Evolutionary conservation across 805 yeast genomes (phyloP).

Genomic region (Schizosaccharomyces lindneri): DNA sequence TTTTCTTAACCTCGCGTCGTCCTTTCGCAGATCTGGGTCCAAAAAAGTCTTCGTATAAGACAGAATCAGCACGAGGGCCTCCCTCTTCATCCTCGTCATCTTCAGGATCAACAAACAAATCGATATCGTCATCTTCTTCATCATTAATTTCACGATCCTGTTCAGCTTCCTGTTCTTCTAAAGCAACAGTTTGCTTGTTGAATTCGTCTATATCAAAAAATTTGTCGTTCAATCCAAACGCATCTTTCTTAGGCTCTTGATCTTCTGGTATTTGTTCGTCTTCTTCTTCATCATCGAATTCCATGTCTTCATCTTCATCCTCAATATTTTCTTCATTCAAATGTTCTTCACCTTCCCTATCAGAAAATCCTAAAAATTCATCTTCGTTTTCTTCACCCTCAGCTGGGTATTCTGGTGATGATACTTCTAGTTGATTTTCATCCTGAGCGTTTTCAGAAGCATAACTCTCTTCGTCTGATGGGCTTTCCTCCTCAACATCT

Average conservation of each 20-base stretch:
- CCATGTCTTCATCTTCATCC: not conserved
- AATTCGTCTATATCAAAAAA: conserved; percentile 70
- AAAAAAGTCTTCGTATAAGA: conserved; percentile 18
- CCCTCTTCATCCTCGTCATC: conserved; percentile 25
- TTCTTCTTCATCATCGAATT: conserved; percentile 11
- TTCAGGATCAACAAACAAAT: conserved; percentile 17
- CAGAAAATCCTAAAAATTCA: conserved; percentile 9
- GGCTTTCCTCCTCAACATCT: conserved; percentile 9
- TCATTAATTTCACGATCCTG: not conserved
- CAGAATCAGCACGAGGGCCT: conserved; percentile 10
- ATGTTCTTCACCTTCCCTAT: conserved; percentile 16
- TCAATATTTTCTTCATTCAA: conserved; percentile 10
- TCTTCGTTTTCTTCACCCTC: conserved; percentile 11
- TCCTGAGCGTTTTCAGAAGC: conserved; percentile 11
- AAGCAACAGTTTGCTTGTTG: conserved; percentile 44
- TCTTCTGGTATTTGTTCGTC: conserved; percentile 8
- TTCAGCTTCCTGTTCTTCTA: conserved; percentile 18
- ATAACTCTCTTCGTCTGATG: conserved; percentile 8
- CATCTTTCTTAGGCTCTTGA: conserved; percentile 18
- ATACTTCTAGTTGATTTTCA: conserved; percentile 12
- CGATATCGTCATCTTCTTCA: conserved; percentile 8
- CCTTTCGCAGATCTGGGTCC: conserved; percentile 13
- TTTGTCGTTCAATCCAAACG: conserved; percentile 52
- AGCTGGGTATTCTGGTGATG: conserved; percentile 8
- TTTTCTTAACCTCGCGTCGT: conserved; percentile 1